These are phyloP conservation scores for Wickerhamomyces alni DNA, from an alignment of 805 yeast species.

Conservation along the genomic window DNA sequence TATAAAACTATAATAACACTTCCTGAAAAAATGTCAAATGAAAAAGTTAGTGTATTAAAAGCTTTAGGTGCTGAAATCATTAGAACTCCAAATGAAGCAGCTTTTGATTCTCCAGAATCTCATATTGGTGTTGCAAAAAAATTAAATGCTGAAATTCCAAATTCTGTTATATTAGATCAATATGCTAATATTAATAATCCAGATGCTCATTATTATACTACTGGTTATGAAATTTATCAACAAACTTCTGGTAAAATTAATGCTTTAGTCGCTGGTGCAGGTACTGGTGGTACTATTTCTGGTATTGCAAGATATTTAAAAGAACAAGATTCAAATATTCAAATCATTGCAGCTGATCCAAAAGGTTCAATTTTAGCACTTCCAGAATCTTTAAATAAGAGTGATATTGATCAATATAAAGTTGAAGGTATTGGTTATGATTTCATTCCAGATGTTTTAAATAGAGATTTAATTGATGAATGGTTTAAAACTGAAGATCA, in stretches of 20 bases:
- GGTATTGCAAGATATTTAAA: constrained; percentile 77
- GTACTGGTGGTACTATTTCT: constrained; percentile 88
- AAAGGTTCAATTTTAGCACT: constrained; percentile 78
- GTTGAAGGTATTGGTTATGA: constrained; percentile 93
- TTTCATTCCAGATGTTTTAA: constrained; percentile 76
- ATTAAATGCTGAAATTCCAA: constrained; percentile 76
- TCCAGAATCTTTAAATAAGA: constrained; percentile 64
- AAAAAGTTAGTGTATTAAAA: constrained; percentile 79
- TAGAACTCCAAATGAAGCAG: constrained; percentile 89
- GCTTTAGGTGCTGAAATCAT: constrained; percentile 89
- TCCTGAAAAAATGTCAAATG: constrained; percentile 91
- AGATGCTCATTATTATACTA: constrained; percentile 75
- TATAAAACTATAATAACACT: constrained; percentile 82
- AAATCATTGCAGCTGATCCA: constrained; percentile 80
- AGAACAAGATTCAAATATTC: constrained; percentile 56
- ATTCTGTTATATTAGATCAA: constrained; percentile 80
- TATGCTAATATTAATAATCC: constrained; percentile 77
- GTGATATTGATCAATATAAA: constrained; percentile 51
- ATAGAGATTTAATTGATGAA: constrained; percentile 57
- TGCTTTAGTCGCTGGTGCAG: constrained; percentile 85
- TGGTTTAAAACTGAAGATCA: constrained; percentile 88
- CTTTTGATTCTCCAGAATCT: constrained; percentile 88
- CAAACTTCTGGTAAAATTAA: constrained; percentile 68
- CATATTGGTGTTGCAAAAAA: constrained; percentile 85
- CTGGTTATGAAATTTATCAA: constrained; percentile 81